Base-by-base conservation (phyloP, 495 filamentous ascomycete genomes). In the Eremomyces bilateralis region DNA sequence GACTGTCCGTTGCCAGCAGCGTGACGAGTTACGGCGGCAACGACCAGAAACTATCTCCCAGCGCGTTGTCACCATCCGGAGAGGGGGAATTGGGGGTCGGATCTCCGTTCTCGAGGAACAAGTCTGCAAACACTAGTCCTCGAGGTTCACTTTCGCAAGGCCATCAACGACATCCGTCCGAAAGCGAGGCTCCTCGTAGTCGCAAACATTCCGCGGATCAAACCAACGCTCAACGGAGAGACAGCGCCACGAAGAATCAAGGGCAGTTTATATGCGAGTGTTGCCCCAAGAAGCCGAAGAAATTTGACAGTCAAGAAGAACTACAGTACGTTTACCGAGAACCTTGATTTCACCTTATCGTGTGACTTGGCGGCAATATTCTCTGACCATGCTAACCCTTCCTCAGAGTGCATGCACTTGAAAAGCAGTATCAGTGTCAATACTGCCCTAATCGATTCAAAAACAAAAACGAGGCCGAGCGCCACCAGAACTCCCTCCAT, bases 401-500 rank as follows among this genome's bases (percentile, higher is more conserved):
- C 6, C 6, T 11, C 15, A 32, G 30, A 6, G 30, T 16, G 6
- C 88, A 97, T 47, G 77, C 84, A 45, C 72, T 77, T 43, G 88
- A 97, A 50, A 97, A 95, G 52, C 90, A 97, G 53, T 95, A 95
- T 54, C 71, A 71, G 35, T 97, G 88, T 51, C 63, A 69, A 13
- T 95, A 76, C 53, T 97, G 88, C 52, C 72, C 73, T 28, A 95
- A 95, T 52, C 69, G 84, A 15, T 97, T 97, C 64, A 97, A 97
- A 55, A 97, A 97, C 60, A 97, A 97, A 54, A 97, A 97, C 42
- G 88, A 97, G 59, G 88, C 88, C 4, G 88, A 97, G 53, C 71
- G 88, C 13, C 88, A 97, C 51, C 88, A 94, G 49, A 97, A 95
- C 42, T 93, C 82, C 1, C 72, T 97, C 12, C 88, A 97, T 53